Base-by-base conservation (phyloP, 163 green algal genomes). In the Chloromonas sp. region DNA sequence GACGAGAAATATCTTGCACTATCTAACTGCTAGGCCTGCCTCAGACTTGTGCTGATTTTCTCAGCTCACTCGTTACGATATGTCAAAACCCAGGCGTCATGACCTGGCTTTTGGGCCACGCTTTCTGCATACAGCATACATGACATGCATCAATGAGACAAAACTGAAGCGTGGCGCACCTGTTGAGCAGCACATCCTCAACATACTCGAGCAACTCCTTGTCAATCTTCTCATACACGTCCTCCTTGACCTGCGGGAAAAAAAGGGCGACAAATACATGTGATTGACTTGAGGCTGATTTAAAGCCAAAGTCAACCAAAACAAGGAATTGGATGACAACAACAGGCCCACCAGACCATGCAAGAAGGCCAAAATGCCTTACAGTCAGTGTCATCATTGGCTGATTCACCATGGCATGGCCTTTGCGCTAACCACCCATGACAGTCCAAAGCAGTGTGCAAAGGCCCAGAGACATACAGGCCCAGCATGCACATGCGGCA, bases 161-260 rank as follows among this genome's bases (percentile, higher is more conserved):
- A 76, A 76, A 11, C 8, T 76, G 66, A 76, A 11, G 66, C 8
- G 66, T 76, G 1, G 58, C 62, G 70, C 84, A 91, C 80, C 94
- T 90, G 91, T 99, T 99, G 8, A 99, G 91, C 85, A 99, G 90
- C 84, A 98, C 96, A 82, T 99, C 96, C 89, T 99, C 96, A 76
- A 99, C 94, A 86, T 96, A 95, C 71, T 94, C 90, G 58, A 98
- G 87, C 87, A 99, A 93, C 92, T 98, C 95, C 91, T 98, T 98
- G 92, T 98, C 94, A 60, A 98, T 93, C 87, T 97, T 96, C 83
- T 96, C 93, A 84, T 99, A 99, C 70, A 91, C 92, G 83, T 99
- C 96, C 70, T 93, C 93, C 58, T 91, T 92, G 59, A 97, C 93
- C 90, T 98, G 93, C 58, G 74, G 66, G 66, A 5, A 74, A 5